Conservation (phyloP, 345 rosid genomes). For the Pistacia integerrima region DNA sequence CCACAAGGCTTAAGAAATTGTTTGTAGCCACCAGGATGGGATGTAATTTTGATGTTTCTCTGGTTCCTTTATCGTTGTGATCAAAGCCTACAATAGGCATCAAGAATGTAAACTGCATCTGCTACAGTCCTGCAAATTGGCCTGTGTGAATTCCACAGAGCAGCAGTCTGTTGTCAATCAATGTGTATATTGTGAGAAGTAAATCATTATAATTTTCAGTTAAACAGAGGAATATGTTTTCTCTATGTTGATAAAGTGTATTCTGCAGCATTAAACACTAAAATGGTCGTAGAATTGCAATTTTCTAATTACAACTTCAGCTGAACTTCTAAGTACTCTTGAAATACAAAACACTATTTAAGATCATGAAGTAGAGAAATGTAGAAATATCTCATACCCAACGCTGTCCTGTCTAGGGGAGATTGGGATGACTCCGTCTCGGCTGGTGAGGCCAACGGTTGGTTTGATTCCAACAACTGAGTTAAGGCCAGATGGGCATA, state of each 20-base stretch:
- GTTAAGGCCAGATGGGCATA: constrained; percentile 26
- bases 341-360: neutral
- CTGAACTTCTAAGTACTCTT: neutral
- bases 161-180: constrained; percentile 15
- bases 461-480: constrained; percentile 37
- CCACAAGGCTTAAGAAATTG: constrained; percentile 39
- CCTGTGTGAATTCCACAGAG: constrained; percentile 32
- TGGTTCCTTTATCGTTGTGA: constrained; percentile 47
- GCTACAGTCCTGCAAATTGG: constrained; percentile 60
- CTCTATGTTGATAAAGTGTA: neutral
- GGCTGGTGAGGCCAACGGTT: constrained; percentile 32
- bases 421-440: constrained; percentile 29
- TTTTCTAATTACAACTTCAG: neutral
- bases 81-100: constrained; percentile 61
- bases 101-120: constrained; percentile 63
- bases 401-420: constrained; percentile 31
- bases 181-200: neutral
- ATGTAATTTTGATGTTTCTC: constrained; percentile 43
- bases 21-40: constrained; percentile 64
- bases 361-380: neutral
- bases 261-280: neutral
- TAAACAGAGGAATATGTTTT: no score
- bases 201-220: no score
- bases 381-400: constrained; percentile 18
- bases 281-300: neutral